Conservation (phyloP, 805 yeast genomes). For the Lipomyces orientalis region DNA sequence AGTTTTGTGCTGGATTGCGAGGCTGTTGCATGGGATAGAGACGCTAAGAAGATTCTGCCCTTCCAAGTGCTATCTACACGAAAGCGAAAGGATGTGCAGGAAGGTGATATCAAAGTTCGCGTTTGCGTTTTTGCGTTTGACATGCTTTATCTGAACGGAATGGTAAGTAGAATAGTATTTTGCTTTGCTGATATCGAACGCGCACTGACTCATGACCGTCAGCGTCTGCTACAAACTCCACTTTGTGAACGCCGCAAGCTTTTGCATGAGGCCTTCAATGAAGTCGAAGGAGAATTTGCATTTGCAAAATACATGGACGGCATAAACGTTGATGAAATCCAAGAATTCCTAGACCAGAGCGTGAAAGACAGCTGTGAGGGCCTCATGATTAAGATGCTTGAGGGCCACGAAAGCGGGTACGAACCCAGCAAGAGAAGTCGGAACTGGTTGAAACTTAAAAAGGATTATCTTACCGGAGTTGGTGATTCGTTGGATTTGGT, state of each 20-base stretch:
- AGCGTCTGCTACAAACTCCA: constrained; percentile 61
- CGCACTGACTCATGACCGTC: neutral
- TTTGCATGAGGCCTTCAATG: constrained; percentile 60
- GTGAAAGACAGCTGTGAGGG: constrained; percentile 94
- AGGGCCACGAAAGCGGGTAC: constrained; percentile 79
- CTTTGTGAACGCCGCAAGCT: constrained; percentile 71
- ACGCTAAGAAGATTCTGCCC: constrained; percentile 78
- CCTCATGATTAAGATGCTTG: constrained; percentile 88
- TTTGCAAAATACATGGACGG: constrained; percentile 80
- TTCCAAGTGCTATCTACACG: constrained; percentile 93
- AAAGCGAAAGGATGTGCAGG: constrained; percentile 90
- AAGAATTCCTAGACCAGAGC: constrained; percentile 83
- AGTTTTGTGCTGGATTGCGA: constrained; percentile 90
- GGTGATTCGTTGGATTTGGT: constrained; percentile 95
- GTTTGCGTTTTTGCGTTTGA: constrained; percentile 95
- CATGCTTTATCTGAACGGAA: constrained; percentile 73
- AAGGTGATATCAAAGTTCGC: constrained; percentile 83
- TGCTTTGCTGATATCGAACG: neutral
- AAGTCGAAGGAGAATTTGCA: constrained; percentile 76
- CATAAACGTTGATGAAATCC: constrained; percentile 73
- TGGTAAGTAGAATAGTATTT: constrained; percentile 37
- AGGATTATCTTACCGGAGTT: constrained; percentile 91
- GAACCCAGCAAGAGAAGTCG: constrained; percentile 95
- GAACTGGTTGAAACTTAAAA: constrained; percentile 94
- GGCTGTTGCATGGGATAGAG: constrained; percentile 96